Base-by-base conservation (phyloP, 345 rosid genomes). In the Physaria fendleri region DNA sequence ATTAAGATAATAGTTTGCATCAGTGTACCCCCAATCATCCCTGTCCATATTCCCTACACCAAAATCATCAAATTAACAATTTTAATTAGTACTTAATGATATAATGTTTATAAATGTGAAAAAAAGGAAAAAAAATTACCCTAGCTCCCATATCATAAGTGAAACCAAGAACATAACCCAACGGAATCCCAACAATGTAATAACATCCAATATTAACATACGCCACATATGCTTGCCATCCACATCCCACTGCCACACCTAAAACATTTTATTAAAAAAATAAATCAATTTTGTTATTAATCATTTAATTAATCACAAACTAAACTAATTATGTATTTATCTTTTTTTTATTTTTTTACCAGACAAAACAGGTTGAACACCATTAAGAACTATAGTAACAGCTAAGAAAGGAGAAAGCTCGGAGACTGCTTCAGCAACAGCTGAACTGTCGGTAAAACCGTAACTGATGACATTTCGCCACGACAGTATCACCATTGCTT, bases 161-260 rank as follows among this genome's bases (percentile, higher is more conserved):
- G 51, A 88, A 85, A 22, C 86, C 93, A 46, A 85, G 82, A 64
- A 88, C 58, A 13, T 65, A 76, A 3, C 93, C 96, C 2, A 83
- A 21, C 0, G 92, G 97, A 13, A 84, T 48, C 23, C 91, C 91
- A 6, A 85, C 60, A 11, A 85, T 0, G 74, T 84, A 84, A 68
- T 84, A 90, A 38, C 95, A 84, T 14, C 83, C 95, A 4, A 86
- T 76, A 39, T 86, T 90, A 0, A 90, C 91, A 16, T 81, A 90
- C 0, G 97, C 97, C 9, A 90, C 92, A 74, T 81, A 78, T 10
- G 95, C 85, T 65, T 89, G 91, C 95, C 97, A 85, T 30, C 94
- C 91, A 53, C 91, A 84, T 1, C 89, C 97, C 8, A 84, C 91
- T 20, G 89, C 95, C 48, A 84, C 97, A 8, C 96, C 93, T 81